Evolutionary conservation across 495 filamentous ascomycete species (phyloP), one percentile per base, ranked within the genome.

Genomic region (Aspergillus leporis): DNA sequence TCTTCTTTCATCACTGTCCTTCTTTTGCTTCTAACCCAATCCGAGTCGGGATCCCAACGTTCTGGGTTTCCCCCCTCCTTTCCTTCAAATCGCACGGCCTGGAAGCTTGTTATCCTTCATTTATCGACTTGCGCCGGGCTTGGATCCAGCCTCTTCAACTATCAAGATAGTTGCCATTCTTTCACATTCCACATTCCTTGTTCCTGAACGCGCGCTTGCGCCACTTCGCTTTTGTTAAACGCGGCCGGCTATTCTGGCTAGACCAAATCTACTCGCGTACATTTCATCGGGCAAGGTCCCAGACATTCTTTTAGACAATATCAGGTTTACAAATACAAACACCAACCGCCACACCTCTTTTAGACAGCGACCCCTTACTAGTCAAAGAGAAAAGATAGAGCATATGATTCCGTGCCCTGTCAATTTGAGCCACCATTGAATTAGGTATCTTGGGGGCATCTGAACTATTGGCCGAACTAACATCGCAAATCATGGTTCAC

Each of bases 41-140:
- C 25, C 38, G 38, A 12, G 5, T 41, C 5, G 38, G 38, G 16
- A 41, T 41, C 14, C 13, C 34, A 28, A 14, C 34, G 13, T 32
- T 5, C 13, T 34, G 21, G 25, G 18, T 23, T 47, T 28, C 25
- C 30, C 45, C 48, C 47, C 49, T 57, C 43, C 41, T 46, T 59
- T 53, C 51, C 18, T 54, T 32, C 18, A 30, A 32, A 56, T n/a
- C 38, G 41, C 55, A 59, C 58, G 56, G 61, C 63, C 65, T 69
- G 60, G 69, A 61, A 68, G 66, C 63, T 71, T 63, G 74, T 71
- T 69, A 71, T 68, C 74, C 67, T 72, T 77, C 73, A 67, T 76
- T 62, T 47, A 43, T 50, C 69, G 61, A 66, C 67, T 58, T 58
- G 13, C 47, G 5, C 23, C n/a, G 2, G 59, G 57, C 56, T 53